These are phyloP conservation scores for Akebia trifoliata DNA, from an alignment of 164 flowering plant genomes.

Conservation along the genomic window DNA sequence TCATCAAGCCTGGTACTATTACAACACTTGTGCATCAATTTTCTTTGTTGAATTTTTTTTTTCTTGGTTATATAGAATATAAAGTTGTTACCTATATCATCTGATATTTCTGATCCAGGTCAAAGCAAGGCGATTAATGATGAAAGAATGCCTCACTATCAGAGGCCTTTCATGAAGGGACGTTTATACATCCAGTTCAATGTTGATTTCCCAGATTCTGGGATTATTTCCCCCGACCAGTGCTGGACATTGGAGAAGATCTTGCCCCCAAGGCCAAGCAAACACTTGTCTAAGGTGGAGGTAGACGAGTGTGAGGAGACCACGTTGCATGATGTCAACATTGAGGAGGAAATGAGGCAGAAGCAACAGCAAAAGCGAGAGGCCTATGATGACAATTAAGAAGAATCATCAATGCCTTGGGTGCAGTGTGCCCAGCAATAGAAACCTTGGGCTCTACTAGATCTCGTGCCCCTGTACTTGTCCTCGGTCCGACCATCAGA, in stretches of 20 bases:
- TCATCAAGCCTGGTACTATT: conserved; percentile 45
- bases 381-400: conserved; percentile 55
- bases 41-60: background rate
- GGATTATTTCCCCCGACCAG: conserved; percentile 39
- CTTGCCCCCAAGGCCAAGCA: conserved; percentile 31
- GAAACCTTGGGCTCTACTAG: too few species aligned
- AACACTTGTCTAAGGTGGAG: conserved; percentile 37
- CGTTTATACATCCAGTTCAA: conserved; percentile 47
- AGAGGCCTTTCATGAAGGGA: conserved; percentile 68
- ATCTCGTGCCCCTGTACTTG: too few species aligned
- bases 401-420: conserved; percentile 33
- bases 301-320: conserved; percentile 63
- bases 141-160: conserved; percentile 65
- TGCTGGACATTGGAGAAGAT: conserved; percentile 30
- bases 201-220: conserved; percentile 60
- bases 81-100: too few species aligned
- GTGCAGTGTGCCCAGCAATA: conserved; percentile 72
- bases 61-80: background rate
- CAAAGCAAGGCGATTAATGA: conserved; percentile 59
- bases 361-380: conserved; percentile 41
- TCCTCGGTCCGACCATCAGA: too few species aligned
- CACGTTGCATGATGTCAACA: conserved; percentile 53
- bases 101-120: conserved; percentile 24
- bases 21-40: background rate
- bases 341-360: conserved; percentile 51